A percentile compares a stretch with the other conserved stretches of the same genome.
These are phyloP conservation scores for Plasmodium blacklocki DNA, from an alignment of 169 alveolate species.

Conservation along the genomic window DNA sequence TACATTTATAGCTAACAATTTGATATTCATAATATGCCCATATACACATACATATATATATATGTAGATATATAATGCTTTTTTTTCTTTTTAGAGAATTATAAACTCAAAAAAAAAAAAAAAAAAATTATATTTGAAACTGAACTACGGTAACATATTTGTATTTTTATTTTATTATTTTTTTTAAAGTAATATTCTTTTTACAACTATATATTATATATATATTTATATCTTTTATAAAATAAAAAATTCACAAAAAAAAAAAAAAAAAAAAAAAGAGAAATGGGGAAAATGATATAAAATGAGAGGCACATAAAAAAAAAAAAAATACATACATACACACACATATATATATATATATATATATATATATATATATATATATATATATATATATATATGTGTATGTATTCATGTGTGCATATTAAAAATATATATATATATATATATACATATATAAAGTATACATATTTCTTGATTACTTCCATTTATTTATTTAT, in stretches of 20 bases:
- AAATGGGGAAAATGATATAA: not conserved
- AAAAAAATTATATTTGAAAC: slow-evolving; percentile 25
- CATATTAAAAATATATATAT: too few relatives aligned
- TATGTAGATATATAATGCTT: not conserved
- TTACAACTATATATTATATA: not conserved
- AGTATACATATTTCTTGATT: too few relatives aligned
- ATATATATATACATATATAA: too few relatives aligned
- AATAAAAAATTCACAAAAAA: slow-evolving; percentile 60
- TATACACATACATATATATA: not conserved
- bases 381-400: too few relatives aligned
- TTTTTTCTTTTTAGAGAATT: slow-evolving; percentile 28
- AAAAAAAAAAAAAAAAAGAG: slow-evolving; percentile 10
- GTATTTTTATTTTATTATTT: too few relatives aligned
- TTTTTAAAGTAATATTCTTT: slow-evolving; percentile 18
- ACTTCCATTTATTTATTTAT: not conserved
- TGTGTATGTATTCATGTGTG: not conserved
- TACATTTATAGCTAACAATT: slow-evolving; percentile 10
- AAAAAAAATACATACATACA: slow-evolving; percentile 4
- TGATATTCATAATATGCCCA: slow-evolving; percentile 8
- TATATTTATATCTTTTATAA: slow-evolving; percentile 30
- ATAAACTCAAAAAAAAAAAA: slow-evolving; percentile 17
- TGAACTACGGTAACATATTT: not conserved
- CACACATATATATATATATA: not conserved
- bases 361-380: not conserved
- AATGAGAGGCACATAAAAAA: not conserved